Base-by-base conservation (phyloP, 495 filamentous ascomycete species). In the Parathielavia appendiculata region DNA sequence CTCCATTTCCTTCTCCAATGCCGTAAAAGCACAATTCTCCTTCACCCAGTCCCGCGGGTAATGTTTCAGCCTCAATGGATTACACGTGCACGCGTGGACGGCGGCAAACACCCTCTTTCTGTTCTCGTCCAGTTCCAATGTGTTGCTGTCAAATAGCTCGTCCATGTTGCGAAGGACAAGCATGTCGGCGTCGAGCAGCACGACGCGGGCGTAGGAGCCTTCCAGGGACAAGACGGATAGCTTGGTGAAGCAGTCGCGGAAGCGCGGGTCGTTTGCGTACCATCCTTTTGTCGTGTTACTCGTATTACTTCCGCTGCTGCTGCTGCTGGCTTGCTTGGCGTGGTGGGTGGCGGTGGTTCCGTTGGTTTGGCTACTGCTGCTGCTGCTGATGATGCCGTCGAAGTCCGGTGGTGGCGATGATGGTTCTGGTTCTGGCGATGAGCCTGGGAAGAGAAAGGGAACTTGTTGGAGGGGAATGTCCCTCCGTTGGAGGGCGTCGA, bases 171-270 rank as follows among this genome's bases (percentile, higher is more conserved):
- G 72, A 51, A 83, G 72, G 5, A 89, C 81, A 20, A 92, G 64
- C 90, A 92, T 95, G 70, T 95, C 90, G 63, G 84, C 84, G 70
- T 95, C 90, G n/a, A 95, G 78, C 67, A 86, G 83, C 17, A 91
- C 83, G 20, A 95, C 79, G 14, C 88, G 78, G 5, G 86, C 80
- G 71, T 88, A 92, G 61, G n/a, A n/a, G n/a, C 88, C 81, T 13
- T 72, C 71, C 9, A 92, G 76, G 13, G 81, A 81, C 66, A 92
- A 95, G 1, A 84, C 81, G 16, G 82, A 82, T n/a, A 95, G 78
- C 72, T 95, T 95, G 69, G 76, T 86, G 88, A 89, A 95, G 78
- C 83, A 86, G 63, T 91, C 88, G 69, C 87, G 84, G 75, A 95
- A 92, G 36, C 90, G 80, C 47, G 81, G 76, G 65, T 92, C 88